These are phyloP conservation scores for Auricularia cornea DNA, from an alignment of 768 basidiomycete genomes.

Conservation along the genomic window DNA sequence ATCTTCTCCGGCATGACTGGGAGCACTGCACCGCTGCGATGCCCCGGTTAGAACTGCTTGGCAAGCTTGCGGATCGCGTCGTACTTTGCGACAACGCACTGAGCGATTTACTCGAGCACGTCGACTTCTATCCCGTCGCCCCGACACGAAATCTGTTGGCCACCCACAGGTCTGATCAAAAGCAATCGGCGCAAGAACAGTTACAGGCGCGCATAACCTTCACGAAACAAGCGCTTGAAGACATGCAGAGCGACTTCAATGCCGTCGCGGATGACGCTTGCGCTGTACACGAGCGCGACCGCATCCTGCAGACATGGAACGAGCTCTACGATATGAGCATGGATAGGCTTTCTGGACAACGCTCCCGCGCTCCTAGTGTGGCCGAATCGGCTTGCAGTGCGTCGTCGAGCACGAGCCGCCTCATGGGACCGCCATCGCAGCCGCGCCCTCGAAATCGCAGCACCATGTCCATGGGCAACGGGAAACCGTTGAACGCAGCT, in stretches of 20 bases:
- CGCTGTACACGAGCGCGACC: conserved; percentile 47
- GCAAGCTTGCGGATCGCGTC: conserved; percentile 40
- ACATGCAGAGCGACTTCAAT: conserved; percentile 34
- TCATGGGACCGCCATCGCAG: neutral
- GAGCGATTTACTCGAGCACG: conserved; percentile 77
- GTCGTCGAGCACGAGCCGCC: conserved; percentile 24
- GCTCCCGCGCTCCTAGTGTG: conserved; percentile 57
- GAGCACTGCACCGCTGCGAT: conserved; percentile 41
- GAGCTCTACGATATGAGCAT: conserved; percentile 77
- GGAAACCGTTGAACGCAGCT: neutral
- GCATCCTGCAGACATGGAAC: conserved; percentile 71
- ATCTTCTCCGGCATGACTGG: conserved; percentile 55
- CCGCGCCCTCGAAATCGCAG: neutral
- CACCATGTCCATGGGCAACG: neutral
- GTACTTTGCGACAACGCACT: conserved; percentile 62
- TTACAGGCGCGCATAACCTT: conserved; percentile 54
- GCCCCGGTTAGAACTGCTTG: conserved; percentile 45
- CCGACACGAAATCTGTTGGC: conserved; percentile 47
- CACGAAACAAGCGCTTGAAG: conserved; percentile 44
- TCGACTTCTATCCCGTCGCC: conserved; percentile 68
- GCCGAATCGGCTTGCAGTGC: conserved; percentile 49
- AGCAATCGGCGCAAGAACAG: conserved; percentile 57
- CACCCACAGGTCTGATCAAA: conserved; percentile 33
- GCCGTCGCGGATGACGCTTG: conserved; percentile 50
- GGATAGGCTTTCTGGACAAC: conserved; percentile 52